A percentile compares a stretch with the other conserved stretches of the same genome.
phyloP scores from a whole-genome alignment of 257 asterid species.

The Mentha longifolia region DNA sequence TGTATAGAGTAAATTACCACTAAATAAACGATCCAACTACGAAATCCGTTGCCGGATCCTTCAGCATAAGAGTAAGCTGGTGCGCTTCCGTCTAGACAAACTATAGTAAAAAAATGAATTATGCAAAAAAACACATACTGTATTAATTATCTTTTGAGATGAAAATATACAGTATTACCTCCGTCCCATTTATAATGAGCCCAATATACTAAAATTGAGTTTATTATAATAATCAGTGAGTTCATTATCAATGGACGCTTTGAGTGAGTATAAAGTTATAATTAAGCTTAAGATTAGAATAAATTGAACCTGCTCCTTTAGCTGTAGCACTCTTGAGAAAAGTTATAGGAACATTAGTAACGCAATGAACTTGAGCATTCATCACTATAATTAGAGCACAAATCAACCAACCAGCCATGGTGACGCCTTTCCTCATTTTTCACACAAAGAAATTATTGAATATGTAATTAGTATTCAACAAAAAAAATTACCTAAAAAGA shows the following conservation, averaged over 20 bases:
- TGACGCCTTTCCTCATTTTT: not conserved
- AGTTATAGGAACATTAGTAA: not conserved
- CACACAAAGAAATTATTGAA: not conserved
- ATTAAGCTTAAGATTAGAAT: too few species aligned
- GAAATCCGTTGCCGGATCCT: conserved; percentile 35
- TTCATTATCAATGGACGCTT: too few species aligned
- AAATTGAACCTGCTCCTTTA: conserved; percentile 7
- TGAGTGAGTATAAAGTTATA: too few species aligned
- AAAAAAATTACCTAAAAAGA: too few species aligned
- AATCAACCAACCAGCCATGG: not conserved
- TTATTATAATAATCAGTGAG: too few species aligned
- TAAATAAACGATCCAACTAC: conserved; percentile 34
- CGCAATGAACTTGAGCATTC: not conserved
- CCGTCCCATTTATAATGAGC: too few species aligned
- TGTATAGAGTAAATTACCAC: conserved; percentile 14
- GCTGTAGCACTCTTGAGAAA: not conserved
- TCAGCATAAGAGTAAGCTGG: conserved; percentile 28
- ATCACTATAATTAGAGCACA: not conserved
- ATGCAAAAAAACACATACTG: too few species aligned
- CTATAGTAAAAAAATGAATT: conserved; percentile 4
- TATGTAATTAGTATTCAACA: not conserved
- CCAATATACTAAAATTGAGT: too few species aligned
- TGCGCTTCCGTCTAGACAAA: conserved; percentile 42
- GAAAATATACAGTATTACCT: too few species aligned
- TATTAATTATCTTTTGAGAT: too few species aligned